These are phyloP conservation scores for Mycocentrospora acerina DNA, from an alignment of 2,329 filamentous ascomycete genomes.

Conservation along the genomic window DNA sequence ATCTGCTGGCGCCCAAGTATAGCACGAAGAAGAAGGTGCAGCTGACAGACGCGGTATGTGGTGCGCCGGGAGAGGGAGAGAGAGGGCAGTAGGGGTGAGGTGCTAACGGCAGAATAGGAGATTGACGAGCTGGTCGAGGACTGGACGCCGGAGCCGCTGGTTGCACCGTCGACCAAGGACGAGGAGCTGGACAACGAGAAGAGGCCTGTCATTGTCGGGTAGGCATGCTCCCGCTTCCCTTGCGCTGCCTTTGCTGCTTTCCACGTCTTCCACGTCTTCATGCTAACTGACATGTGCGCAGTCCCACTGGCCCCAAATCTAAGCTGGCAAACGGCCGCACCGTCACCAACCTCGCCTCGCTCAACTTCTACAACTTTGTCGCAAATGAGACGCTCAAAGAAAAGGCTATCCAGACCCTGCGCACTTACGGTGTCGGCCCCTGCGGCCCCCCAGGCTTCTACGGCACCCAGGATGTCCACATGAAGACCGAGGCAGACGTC, in stretches of 20 bases:
- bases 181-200: conserved; percentile 84
- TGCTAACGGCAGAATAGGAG: conserved; percentile 57
- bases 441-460: conserved; percentile 98
- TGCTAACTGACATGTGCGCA: conserved; percentile 41
- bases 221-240: too few relatives aligned
- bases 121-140: conserved; percentile 97
- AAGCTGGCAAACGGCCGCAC: conserved; percentile 87
- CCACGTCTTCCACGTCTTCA: too few relatives aligned
- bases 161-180: conserved; percentile 68
- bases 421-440: conserved; percentile 93
- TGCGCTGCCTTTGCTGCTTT: conserved; percentile 14
- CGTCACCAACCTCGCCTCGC: conserved; percentile 89
- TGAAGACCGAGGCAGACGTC: conserved; percentile 94
- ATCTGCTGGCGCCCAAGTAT: conserved; percentile 88
- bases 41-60: conserved; percentile 72
- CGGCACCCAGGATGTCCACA: conserved; percentile 96
- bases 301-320: conserved; percentile 84
- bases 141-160: conserved; percentile 92
- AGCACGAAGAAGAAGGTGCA: conserved; percentile 87
- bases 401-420: conserved; percentile 89
- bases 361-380: conserved; percentile 98
- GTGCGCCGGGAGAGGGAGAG: not conserved
- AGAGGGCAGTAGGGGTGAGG: not conserved
- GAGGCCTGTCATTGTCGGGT: conserved; percentile 86
- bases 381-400: conserved; percentile 90